These are phyloP conservation scores for Dichomitus squalens DNA, from an alignment of 1,284 basidiomycete species.

Conservation along the genomic window DNA sequence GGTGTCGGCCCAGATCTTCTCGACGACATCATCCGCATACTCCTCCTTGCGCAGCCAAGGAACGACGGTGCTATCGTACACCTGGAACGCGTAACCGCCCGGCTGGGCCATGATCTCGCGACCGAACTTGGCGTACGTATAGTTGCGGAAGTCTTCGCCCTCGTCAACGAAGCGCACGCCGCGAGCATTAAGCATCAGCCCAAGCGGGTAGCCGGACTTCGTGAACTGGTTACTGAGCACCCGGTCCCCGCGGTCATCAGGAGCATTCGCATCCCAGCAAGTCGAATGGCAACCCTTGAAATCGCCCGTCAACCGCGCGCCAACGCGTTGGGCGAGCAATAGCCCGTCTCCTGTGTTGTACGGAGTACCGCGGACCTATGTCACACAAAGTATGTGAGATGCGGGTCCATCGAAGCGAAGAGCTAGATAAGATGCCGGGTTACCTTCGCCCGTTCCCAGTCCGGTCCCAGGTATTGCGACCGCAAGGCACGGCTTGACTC, in stretches of 20 bases:
- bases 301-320: slow-evolving; percentile 60
- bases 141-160: slow-evolving; percentile 70
- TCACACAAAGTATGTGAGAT: neutral
- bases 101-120: slow-evolving; percentile 59
- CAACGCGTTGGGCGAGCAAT: slow-evolving; percentile 48
- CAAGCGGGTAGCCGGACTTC: slow-evolving; percentile 71
- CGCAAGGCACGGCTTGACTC: slow-evolving; percentile 58
- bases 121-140: slow-evolving; percentile 71
- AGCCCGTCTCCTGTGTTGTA: slow-evolving; percentile 70
- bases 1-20: slow-evolving; percentile 51
- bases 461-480: slow-evolving; percentile 51
- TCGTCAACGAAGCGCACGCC: slow-evolving; percentile 70
- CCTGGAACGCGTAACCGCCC: slow-evolving; percentile 60
- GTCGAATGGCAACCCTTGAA: slow-evolving; percentile 70
- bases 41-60: slow-evolving; percentile 58
- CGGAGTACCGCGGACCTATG: slow-evolving; percentile 66
- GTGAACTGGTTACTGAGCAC: slow-evolving; percentile 68
- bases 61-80: slow-evolving; percentile 54
- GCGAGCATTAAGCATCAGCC: slow-evolving; percentile 62
- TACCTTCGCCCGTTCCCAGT: slow-evolving; percentile 61
- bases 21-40: slow-evolving; percentile 60
- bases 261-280: slow-evolving; percentile 69
- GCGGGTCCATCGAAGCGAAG: no score
- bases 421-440: slow-evolving; percentile 6
- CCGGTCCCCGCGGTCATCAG: slow-evolving; percentile 51